phyloP scores from a whole-genome alignment of 768 basidiomycete genomes.

The Paxillus involutus region DNA sequence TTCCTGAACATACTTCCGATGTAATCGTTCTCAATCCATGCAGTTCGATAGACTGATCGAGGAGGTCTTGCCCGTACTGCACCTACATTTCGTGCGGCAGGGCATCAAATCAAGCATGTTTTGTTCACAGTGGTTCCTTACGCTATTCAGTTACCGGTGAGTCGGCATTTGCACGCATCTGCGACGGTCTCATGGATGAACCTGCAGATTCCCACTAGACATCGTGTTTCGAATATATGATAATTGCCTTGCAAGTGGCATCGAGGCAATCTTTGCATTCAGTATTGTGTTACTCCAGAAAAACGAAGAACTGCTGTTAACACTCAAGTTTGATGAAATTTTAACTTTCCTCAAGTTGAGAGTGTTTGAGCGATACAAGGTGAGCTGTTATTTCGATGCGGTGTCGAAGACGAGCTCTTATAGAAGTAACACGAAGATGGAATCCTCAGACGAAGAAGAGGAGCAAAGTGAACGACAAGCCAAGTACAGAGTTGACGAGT shows the following conservation, averaged over 20 bases:
- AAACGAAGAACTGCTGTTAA: conserved; percentile 78
- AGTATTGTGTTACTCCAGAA: conserved; percentile 83
- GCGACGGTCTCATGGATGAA: neutral
- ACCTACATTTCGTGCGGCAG: conserved; percentile 90
- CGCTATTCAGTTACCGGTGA: conserved; percentile 92
- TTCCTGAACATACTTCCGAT: conserved; percentile 7
- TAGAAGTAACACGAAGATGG: conserved; percentile 20
- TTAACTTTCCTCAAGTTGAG: conserved; percentile 78
- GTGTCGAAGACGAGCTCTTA: neutral
- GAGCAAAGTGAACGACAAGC: conserved; percentile 16
- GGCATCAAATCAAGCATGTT: conserved; percentile 98
- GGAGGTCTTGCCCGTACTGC: conserved; percentile 88
- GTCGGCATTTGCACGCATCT: conserved; percentile 13
- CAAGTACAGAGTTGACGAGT: conserved; percentile 72
- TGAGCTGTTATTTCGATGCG: conserved; percentile 6
- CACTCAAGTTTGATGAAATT: conserved; percentile 90
- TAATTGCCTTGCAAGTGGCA: conserved; percentile 93
- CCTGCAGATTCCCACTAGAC: conserved; percentile 82
- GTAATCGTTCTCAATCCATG: conserved; percentile 14
- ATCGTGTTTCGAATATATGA: conserved; percentile 97
- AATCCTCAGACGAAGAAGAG: conserved; percentile 25
- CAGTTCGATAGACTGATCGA: conserved; percentile 95
- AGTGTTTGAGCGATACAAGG: conserved; percentile 84
- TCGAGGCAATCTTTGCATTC: conserved; percentile 97
- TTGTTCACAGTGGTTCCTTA: conserved; percentile 98